A percentile compares a stretch with the other conserved stretches of the same genome.
These are phyloP conservation scores for Echinochloa phyllopogon DNA, from an alignment of 176 grass and related monocot genomes.

Conservation along the genomic window DNA sequence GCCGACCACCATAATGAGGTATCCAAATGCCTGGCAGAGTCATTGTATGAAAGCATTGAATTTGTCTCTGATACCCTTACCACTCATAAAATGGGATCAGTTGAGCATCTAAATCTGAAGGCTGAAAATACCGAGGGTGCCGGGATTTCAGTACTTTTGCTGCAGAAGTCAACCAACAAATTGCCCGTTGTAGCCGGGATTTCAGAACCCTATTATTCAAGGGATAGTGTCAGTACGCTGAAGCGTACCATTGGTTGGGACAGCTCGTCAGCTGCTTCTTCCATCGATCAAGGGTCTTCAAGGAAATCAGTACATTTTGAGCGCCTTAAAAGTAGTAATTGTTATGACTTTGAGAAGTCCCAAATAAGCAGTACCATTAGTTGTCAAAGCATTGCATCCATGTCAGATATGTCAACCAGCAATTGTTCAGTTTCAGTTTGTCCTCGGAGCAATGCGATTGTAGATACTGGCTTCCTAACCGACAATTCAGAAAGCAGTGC, in stretches of 20 bases:
- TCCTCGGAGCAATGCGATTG: slow-evolving; percentile 51
- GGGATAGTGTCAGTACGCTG: slow-evolving; percentile 51
- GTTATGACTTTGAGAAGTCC: slow-evolving; percentile 50
- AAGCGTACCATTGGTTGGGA: slow-evolving; percentile 60
- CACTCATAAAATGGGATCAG: slow-evolving; percentile 42
- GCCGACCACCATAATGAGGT: slow-evolving; percentile 22
- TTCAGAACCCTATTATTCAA: slow-evolving; percentile 73
- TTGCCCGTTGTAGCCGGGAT: slow-evolving; percentile 67
- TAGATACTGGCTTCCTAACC: slow-evolving; percentile 45
- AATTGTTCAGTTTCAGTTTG: slow-evolving; percentile 50
- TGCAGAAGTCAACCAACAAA: slow-evolving; percentile 69
- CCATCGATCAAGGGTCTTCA: slow-evolving; percentile 81
- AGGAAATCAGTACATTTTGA: slow-evolving; percentile 59
- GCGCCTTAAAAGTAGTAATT: slow-evolving; percentile 52
- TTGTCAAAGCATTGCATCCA: slow-evolving; percentile 61
- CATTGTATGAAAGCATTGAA: slow-evolving; percentile 22
- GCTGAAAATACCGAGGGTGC: slow-evolving; percentile 54
- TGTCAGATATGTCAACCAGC: slow-evolving; percentile 73
- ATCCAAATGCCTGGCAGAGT: background rate
- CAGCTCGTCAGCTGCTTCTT: slow-evolving; percentile 76
- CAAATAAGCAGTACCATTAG: slow-evolving; percentile 48
- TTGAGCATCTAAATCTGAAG: slow-evolving; percentile 29
- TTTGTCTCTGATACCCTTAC: slow-evolving; percentile 18
- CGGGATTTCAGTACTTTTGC: slow-evolving; percentile 73
- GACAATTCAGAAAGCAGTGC: slow-evolving; percentile 48